Evolutionary conservation across 2,329 filamentous ascomycete genomes (phyloP), one percentile per base, ranked within the genome.

Genomic region (Lachnellula subtilissima): DNA sequence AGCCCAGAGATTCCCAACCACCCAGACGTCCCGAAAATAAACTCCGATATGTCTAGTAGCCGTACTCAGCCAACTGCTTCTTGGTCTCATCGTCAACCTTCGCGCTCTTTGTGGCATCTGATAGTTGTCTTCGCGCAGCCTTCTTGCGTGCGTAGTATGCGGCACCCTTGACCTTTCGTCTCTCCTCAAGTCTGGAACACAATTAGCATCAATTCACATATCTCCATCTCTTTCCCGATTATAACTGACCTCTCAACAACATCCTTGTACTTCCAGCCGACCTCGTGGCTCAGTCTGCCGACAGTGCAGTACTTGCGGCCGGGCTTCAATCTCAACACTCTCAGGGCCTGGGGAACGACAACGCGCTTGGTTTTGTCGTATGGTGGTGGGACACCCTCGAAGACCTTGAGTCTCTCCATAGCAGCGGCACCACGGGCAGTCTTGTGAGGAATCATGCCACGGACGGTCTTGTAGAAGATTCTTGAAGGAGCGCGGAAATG

Each of bases 61-160:
- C 93, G 80, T 83, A 91, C 73, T 86, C 80, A 79, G 89, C 89
- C 75, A 97, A 88, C 78, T 94, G 87, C 82, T 88, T 82, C 79
- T 87, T 84, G 76, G 88, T 90, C 85, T 94, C 91, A 75, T 83
- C 80, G 80, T 93, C 87, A 77, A 93, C 85, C 75, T 84, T 86
- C 69, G 91, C 90, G 77, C 82, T 89, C 88, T 93, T 93, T 87
- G 96, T 88, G 71, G 93, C 92, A 75, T 96, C 89, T 70, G 86
- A 82, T 71, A 97, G 81, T 82, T 95, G 90, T 84, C 88, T 89
- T 76, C 88, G 85, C 70, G 89, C 89, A 69, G 91, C 85, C 91
- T 95, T 96, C 94, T 97, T 99, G 86, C 92, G 91, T 85, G 96
- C 92, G 86, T 97, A 97, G 89, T 97, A 99, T 76, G 94, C 94